Conservation (phyloP, 179 eudicot genomes). For the Silene vulgaris region DNA sequence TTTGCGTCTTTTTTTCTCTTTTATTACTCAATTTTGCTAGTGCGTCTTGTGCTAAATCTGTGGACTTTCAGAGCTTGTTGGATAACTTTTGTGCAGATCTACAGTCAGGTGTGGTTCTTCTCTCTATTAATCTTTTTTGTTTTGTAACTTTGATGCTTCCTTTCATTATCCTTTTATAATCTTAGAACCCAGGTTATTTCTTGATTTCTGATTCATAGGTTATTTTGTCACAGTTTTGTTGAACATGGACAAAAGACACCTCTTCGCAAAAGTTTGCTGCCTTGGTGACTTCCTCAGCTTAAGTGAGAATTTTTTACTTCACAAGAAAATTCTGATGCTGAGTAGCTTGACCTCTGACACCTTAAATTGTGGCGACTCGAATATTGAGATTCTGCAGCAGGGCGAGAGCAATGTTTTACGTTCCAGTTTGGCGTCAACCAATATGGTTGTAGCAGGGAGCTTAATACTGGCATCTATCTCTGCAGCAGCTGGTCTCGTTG, state of each 20-base stretch:
- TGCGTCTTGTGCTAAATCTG: constrained; percentile 22
- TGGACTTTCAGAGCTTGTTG: constrained; percentile 16
- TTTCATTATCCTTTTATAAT: neutral
- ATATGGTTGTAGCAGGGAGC: constrained; percentile 48
- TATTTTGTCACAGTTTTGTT: constrained; percentile 46
- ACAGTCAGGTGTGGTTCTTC: constrained; percentile 39
- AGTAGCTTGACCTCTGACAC: constrained; percentile 29
- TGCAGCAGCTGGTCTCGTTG: constrained; percentile 43
- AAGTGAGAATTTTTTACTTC: constrained; percentile 50
- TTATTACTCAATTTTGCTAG: constrained; percentile 39
- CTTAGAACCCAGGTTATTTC: neutral
- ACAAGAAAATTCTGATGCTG: constrained; percentile 38
- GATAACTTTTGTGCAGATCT: constrained; percentile 41
- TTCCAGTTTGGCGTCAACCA: constrained; percentile 37
- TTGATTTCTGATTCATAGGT: constrained; percentile 2
- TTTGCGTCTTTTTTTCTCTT: constrained; percentile 61
- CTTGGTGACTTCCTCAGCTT: constrained; percentile 47
- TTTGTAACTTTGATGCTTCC: neutral
- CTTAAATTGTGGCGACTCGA: constrained; percentile 21
- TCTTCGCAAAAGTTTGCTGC: constrained; percentile 43
- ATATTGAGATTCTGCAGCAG: constrained; percentile 30
- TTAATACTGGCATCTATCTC: constrained; percentile 59
- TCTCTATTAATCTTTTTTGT: neutral
- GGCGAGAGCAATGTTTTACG: constrained; percentile 31
- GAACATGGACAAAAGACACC: constrained; percentile 33